These are phyloP conservation scores for Trichosphaerium sp. DNA, from an alignment of 78 protist species.

Conservation along the genomic window DNA sequence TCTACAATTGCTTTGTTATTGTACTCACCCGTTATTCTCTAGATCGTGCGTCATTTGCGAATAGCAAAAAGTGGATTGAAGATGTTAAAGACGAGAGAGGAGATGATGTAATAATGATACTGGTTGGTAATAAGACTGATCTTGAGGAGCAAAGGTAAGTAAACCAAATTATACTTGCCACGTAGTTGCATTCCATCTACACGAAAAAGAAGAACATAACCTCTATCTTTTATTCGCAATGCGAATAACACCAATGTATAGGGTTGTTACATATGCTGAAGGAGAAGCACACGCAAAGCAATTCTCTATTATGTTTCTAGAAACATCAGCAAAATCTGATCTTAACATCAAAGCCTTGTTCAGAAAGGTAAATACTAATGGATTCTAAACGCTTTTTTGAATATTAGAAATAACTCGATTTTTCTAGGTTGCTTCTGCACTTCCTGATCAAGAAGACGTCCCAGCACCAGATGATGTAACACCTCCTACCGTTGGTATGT, in stretches of 20 bases:
- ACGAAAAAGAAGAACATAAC: too few relatives aligned
- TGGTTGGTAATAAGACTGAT: conserved; percentile 83
- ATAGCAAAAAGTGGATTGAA: conserved; percentile 57
- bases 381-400: too few relatives aligned
- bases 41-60: conserved; percentile 46
- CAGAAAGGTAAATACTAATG: too few relatives aligned
- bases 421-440: too few relatives aligned
- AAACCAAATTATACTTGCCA: not conserved
- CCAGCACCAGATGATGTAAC: too few relatives aligned
- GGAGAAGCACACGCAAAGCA: conserved; percentile 68
- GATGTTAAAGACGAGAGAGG: conserved; percentile 68
- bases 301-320: conserved; percentile 53
- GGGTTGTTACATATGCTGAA: conserved; percentile 62
- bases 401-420: too few relatives aligned
- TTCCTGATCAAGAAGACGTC: too few relatives aligned
- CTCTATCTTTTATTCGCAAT: not conserved
- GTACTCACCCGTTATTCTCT: not conserved
- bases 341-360: conserved; percentile 46
- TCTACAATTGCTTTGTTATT: not conserved
- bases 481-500: too few relatives aligned
- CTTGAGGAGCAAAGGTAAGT: conserved; percentile 34
- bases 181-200: not conserved
- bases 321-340: conserved; percentile 69
- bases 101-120: conserved; percentile 59
- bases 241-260: not conserved